A percentile compares a stretch with the other conserved stretches of the same genome.
phyloP scores from a whole-genome alignment of 768 basidiomycete genomes.

The Amanita inopinata region DNA sequence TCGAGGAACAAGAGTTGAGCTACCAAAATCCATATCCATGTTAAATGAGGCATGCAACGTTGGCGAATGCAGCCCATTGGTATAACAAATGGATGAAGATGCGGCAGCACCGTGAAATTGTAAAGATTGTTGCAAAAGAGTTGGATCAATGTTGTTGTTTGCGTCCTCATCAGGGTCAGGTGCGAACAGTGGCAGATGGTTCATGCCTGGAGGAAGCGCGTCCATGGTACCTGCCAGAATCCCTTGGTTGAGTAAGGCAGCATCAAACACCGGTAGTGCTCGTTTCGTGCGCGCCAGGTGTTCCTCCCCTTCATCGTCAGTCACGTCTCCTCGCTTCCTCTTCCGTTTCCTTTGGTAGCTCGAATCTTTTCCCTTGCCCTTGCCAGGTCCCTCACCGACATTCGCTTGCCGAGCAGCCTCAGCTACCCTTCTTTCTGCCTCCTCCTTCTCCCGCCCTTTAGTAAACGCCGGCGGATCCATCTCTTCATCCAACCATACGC shows the following conservation, averaged over 20 bases:
- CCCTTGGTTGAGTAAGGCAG: constrained; percentile 51
- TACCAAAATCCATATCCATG: neutral
- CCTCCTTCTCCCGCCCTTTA: constrained; percentile 64
- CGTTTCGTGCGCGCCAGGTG: constrained; percentile 14
- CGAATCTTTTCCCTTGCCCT: constrained; percentile 24
- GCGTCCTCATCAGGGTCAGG: constrained; percentile 37
- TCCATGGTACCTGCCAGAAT: constrained; percentile 43
- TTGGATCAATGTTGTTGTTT: constrained; percentile 47
- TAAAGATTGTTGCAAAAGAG: constrained; percentile 27
- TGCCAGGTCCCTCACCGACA: constrained; percentile 17
- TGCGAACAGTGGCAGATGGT: constrained; percentile 31
- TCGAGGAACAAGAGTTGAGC: neutral
- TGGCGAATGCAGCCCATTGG: neutral
- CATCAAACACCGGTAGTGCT: constrained; percentile 36
- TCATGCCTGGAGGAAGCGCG: constrained; percentile 17
- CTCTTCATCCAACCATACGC: constrained; percentile 85
- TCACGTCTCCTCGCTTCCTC: constrained; percentile 28
- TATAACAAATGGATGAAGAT: neutral
- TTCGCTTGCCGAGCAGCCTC: constrained; percentile 24
- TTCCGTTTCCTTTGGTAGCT: constrained; percentile 28
- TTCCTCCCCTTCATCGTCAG: constrained; percentile 26
- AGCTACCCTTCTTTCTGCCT: constrained; percentile 35
- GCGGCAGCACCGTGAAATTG: constrained; percentile 4
- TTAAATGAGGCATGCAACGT: neutral
- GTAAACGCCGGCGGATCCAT: constrained; percentile 88